Base-by-base conservation (phyloP, 768 basidiomycete species). In the Leccinum imitatum region DNA sequence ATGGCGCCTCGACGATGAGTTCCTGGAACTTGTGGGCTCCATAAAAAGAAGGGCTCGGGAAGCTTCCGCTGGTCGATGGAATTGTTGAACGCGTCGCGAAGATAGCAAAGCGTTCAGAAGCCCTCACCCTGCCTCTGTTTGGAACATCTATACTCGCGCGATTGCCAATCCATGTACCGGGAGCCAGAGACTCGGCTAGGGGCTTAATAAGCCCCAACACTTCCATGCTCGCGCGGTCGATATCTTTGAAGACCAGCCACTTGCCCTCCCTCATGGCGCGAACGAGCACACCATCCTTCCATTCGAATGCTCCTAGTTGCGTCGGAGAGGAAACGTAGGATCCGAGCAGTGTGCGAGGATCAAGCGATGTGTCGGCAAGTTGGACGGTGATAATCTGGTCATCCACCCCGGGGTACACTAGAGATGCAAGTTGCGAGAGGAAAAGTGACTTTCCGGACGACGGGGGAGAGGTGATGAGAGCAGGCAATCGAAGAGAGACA, bases 211-310 rank as follows among this genome's bases (percentile, higher is more conserved):
- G 83, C 0, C 91, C 92, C 5, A 98, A 82, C 3, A 98, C 89
- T 69, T 99, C 97, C 60, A 79, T 87, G 63, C 91, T 92, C 17
- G 89, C 96, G 51, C 87, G 83, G 73, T 99, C 97, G 46, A 98
- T 84, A 69, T 98, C 93, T 69, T 97, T 87, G 50, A 99, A 82
- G 10, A 98, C 86, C 3, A 98, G 79, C 95, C 95, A 98, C 69
- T 86, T 84, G 3, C 97, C 97, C 67, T 92, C 88, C 46, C 85
- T 82, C 82, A 98, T 87, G 1, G 95, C 89, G 41, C 91, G 89
- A 10, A 95, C 87, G 37, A 99, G 79, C 0, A 95, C 88, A 6
- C 97, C 97, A 63, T 98, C 95, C 74, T 90, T 92, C 92, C 95
- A 99, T 65, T 96, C 93, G 66, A 99, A 99, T 2, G 85, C 86